Base-by-base conservation (phyloP, 495 filamentous ascomycete genomes). In the Filosporella fistucella region DNA sequence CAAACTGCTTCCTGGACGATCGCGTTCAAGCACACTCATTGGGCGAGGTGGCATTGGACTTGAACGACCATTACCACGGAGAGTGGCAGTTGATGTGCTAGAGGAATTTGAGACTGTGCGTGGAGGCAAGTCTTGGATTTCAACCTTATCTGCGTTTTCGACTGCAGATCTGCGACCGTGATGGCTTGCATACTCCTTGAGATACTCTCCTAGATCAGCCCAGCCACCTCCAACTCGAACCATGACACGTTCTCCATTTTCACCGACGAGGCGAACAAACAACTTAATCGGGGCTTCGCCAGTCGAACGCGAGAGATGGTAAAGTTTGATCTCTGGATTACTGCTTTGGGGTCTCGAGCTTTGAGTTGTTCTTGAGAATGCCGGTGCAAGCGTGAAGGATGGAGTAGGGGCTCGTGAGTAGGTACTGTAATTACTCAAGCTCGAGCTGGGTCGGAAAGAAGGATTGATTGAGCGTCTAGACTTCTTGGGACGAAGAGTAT, bases 161-260 rank as follows among this genome's bases (percentile, higher is more conserved):
- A 40, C 59, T 33, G 58, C 59, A 25, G 77, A 73, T 14, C 80
- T 67, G 4, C 77, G 77, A 33, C 88, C 85, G 61, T 97, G 93
- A 63, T 98, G 93, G 36, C 80, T 76, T 17, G 88, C 89, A 57
- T 95, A 98, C 61, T 95, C 88, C 52, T 85, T 82, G n/a, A 98
- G 73, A 60, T 95, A 97, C 64, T 96, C 91, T 21, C 84, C 89
- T 18, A 98, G 69, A 61, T 98, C 93, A 12, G 89, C 87, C 93
- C 93, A 98, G 28, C 93, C 93, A 48, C 93, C 93, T 13, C 93
- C 93, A 17, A 97, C 89, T 45, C 93, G 85, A 8, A 96, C 94
- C 90, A 98, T 96, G 35, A 97, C 90, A 22, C 93, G 80, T 63
- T 95, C 89, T n/a, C 85, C 84, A 23, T 80, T 73, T 62, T 94